Evolutionary conservation across 257 asterid genomes (phyloP).

Genomic region (Eustoma russellianum): DNA sequence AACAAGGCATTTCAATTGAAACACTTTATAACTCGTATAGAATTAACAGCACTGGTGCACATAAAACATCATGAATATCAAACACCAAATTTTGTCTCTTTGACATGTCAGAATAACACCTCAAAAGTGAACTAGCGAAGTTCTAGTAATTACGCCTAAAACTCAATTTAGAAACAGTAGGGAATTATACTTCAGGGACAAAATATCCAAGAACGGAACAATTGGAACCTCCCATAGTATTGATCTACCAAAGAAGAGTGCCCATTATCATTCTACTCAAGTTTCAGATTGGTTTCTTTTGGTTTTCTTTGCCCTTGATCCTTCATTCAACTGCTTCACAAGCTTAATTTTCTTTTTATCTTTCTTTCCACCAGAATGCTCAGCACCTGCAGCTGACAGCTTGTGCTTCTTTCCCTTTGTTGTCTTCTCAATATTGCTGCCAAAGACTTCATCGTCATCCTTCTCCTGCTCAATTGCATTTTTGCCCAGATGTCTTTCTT

Average conservation of each 20-base stretch:
- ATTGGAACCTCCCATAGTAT: not conserved
- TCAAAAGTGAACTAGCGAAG: not conserved
- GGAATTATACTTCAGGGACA: not conserved
- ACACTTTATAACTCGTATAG: not conserved
- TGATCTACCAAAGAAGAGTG: not conserved
- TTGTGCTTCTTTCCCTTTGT: slow-evolving; percentile 11
- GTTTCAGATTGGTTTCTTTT: slow-evolving; percentile 26
- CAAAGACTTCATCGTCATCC: not conserved
- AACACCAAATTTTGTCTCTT: not conserved
- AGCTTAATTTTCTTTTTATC: slow-evolving; percentile 25
- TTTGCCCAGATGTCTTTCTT: slow-evolving; percentile 9
- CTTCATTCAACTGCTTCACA: slow-evolving; percentile 19
- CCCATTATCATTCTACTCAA: slow-evolving; percentile 1
- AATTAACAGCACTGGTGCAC: not conserved
- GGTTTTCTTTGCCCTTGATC: slow-evolving; percentile 21
- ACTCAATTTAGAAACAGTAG: slow-evolving; percentile 1
- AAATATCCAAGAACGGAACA: not conserved
- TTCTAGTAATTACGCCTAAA: not conserved
- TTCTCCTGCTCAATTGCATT: slow-evolving; percentile 7
- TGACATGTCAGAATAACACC: not conserved
- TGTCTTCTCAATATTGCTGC: slow-evolving; percentile 5
- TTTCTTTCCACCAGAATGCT: slow-evolving; percentile 15
- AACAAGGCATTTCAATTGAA: not conserved
- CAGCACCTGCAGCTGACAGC: slow-evolving; percentile 3
- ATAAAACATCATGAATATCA: not conserved